Conservation (phyloP, 345 rosid species). For the Kandelia obovata region DNA sequence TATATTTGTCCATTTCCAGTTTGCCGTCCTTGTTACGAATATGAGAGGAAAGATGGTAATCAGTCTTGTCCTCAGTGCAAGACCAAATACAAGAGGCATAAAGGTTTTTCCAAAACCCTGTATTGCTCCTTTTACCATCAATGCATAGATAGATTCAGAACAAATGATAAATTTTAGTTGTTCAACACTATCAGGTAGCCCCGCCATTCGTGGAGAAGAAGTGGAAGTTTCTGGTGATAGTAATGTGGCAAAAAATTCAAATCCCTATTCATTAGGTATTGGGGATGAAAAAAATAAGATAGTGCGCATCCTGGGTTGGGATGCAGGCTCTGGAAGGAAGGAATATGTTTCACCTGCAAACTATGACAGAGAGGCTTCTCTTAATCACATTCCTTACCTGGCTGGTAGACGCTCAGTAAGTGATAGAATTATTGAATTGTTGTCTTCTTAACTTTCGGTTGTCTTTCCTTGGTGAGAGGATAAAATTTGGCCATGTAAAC, state of each 20-base stretch:
- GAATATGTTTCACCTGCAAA: conserved; percentile 22
- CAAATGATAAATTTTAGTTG: not conserved
- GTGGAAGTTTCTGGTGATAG: conserved; percentile 5
- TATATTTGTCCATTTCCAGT: conserved; percentile 41
- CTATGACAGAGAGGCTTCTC: conserved; percentile 30
- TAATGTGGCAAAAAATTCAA: conserved; percentile 15
- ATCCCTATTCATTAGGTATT: not conserved
- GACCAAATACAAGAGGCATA: conserved; percentile 38
- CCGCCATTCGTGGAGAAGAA: conserved; percentile 24
- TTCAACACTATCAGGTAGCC: conserved; percentile 14
- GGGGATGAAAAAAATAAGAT: conserved; percentile 19
- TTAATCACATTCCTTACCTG: conserved; percentile 28
- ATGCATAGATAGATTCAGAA: not conserved
- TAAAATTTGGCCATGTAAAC: not conserved
- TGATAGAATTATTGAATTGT: not conserved
- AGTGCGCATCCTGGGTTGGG: conserved; percentile 24
- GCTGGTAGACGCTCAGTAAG: conserved; percentile 32
- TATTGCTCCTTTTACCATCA: not conserved
- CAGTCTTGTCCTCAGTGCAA: conserved; percentile 44
- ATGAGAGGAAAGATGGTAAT: conserved; percentile 41
- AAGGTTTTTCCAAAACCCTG: conserved; percentile 17
- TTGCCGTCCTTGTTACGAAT: conserved; percentile 43
- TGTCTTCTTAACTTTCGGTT: not conserved
- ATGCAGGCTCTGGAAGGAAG: conserved; percentile 21
- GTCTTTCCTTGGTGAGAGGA: not conserved